Conservation (phyloP, 164 flowering plant genomes). For the Dillenia turbinata region DNA sequence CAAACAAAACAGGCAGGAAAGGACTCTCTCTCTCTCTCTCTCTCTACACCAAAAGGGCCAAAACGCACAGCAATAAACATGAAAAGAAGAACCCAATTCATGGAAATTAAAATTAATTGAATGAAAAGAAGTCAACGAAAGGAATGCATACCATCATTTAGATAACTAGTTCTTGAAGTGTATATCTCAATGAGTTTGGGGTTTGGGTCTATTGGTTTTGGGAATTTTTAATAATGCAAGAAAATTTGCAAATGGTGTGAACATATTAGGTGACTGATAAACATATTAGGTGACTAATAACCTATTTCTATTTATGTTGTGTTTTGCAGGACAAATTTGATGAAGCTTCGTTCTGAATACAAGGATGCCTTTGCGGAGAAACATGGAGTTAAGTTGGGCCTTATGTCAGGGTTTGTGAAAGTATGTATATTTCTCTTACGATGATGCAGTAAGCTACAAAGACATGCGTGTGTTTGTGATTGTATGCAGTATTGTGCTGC, state of each 20-base stretch:
- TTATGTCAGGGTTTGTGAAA: constrained; percentile 95
- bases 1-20: too few relatives aligned
- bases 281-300: not conserved
- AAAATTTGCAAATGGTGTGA: not conserved
- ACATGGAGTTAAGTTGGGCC: constrained; percentile 92
- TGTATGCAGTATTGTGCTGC: not conserved
- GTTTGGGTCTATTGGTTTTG: too few relatives aligned
- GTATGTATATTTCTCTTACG: constrained; percentile 23
- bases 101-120: too few relatives aligned
- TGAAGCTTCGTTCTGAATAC: constrained; percentile 95
- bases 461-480: not conserved
- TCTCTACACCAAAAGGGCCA: too few relatives aligned
- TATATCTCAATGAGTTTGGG: too few relatives aligned
- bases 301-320: not conserved
- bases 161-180: too few relatives aligned
- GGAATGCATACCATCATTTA: constrained; percentile 31
- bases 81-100: too few relatives aligned
- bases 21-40: too few relatives aligned
- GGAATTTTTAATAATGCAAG: too few relatives aligned
- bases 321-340: constrained; percentile 81
- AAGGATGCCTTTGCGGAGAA: constrained; percentile 91
- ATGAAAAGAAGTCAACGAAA: too few relatives aligned
- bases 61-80: too few relatives aligned
- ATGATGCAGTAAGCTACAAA: not conserved
- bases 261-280: not conserved